Evolutionary conservation across 208 protist genomes (phyloP), one percentile per base, ranked within the genome.

Genomic region (Crithidia acanthocephali): DNA sequence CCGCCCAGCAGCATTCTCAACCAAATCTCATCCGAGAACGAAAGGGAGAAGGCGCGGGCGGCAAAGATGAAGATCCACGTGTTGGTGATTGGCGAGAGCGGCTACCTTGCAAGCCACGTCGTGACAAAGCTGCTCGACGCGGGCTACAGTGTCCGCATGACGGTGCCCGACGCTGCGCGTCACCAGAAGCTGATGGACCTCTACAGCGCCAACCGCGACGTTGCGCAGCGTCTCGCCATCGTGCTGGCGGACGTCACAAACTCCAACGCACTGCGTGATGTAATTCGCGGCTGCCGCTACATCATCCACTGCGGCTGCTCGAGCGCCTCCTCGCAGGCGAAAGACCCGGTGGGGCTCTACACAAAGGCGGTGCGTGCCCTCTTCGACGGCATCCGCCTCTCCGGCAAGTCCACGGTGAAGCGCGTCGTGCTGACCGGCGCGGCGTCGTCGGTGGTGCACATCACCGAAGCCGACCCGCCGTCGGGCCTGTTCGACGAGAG

Each of bases 281-380:
- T 78, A 2, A 86, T 97, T 56, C 74, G 86, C 2, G 88, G 88
- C 30, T 97, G 92, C 68, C 84, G 86, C 30, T 95, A 95, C 74
- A 83, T 97, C 33, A 88, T 97, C 23, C 92, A 97, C 72, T 97
- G 92, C 55, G 92, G 92, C 30, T 94, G 86, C 75, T 72, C 87
- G 6, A 74, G 74, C 18, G 60, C 78, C 23, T 74, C 79, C 33
- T 45, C 56, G 5, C 73, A 67, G 37, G 76, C 58, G 11, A 81
- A 77, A 27, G 79, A 90, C 51, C 68, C 77, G 13, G 85, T 97
- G 0, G 67, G 44, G 1, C 83, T 83, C 52, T 88, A 97, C 82
- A 78, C 81, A 4, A 81, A 81, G 47, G 83, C 92, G 22, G 82
- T 95, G 37, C 89, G 91, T 35, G 90, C 92, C 2, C 88, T 97